These are phyloP conservation scores for Quercus lobata DNA, from an alignment of 331 rosid genomes.

Conservation along the genomic window DNA sequence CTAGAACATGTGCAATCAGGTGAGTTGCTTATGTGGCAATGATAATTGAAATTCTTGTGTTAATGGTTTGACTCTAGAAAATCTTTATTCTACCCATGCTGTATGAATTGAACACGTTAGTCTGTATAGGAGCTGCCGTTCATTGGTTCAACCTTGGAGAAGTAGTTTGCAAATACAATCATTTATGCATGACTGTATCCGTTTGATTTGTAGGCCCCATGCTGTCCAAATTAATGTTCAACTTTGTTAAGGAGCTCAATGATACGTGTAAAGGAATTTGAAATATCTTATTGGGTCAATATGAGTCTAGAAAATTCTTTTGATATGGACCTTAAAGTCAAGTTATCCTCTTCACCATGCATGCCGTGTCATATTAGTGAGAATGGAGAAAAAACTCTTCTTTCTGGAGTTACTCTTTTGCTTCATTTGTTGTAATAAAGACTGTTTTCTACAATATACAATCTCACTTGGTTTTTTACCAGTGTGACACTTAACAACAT, in stretches of 20 bases:
- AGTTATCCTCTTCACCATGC: background rate
- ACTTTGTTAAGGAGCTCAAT: background rate
- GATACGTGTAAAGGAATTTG: background rate
- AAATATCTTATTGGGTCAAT: background rate
- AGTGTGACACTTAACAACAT: slow-evolving; percentile 91
- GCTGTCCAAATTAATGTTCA: background rate
- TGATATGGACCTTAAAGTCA: slow-evolving; percentile 11
- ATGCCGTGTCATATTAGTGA: background rate
- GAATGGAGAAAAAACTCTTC: background rate
- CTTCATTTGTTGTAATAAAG: slow-evolving; percentile 6
- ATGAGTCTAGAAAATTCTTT: slow-evolving; percentile 10
- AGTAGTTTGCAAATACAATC: background rate
- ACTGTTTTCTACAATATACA: slow-evolving; percentile 6
- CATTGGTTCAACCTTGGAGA: slow-evolving; percentile 3
- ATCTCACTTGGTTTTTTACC: slow-evolving; percentile 32
- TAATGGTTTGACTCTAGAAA: background rate
- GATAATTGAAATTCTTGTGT: background rate
- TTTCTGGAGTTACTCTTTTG: slow-evolving; percentile 12
- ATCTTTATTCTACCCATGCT: background rate
- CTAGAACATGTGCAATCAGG: slow-evolving; percentile 88
- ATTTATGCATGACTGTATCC: slow-evolving; percentile 1
- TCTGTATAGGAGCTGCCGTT: slow-evolving; percentile 12
- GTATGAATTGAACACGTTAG: background rate
- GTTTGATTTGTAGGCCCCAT: slow-evolving; percentile 1
- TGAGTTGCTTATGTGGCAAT: slow-evolving; percentile 30